Evolutionary conservation across 805 yeast species (phyloP).

Genomic region (Teunomyces lycoperdinae): DNA sequence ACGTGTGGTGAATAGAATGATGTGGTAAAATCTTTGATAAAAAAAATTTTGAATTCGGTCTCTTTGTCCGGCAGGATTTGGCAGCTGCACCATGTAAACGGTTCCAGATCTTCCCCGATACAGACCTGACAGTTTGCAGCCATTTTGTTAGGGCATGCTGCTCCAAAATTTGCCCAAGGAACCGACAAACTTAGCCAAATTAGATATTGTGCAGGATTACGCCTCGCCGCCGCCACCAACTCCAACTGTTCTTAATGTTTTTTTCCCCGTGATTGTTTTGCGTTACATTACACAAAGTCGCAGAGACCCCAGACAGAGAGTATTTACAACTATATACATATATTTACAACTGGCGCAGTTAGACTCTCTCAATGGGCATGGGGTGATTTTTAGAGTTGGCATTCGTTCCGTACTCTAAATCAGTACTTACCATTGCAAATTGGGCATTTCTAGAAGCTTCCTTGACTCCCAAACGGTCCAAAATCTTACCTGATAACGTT

Average conservation of each 20-base stretch:
- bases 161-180: background rate
- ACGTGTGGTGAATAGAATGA: too few species aligned
- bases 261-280: background rate
- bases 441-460: constrained; percentile 37
- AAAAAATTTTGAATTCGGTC: background rate
- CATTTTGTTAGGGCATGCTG: constrained; percentile 2
- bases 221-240: too few species aligned
- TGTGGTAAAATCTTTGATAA: background rate
- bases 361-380: constrained; percentile 42
- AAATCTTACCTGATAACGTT: constrained; percentile 47
- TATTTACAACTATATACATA: background rate
- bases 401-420: constrained; percentile 56
- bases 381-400: constrained; percentile 50
- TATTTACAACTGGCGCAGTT: background rate
- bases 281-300: background rate
- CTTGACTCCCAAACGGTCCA: constrained; percentile 63
- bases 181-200: too few species aligned
- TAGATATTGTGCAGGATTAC: background rate
- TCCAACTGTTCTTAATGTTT: background rate
- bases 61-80: too few species aligned
- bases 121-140: constrained; percentile 5
- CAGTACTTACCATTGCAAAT: constrained; percentile 54
- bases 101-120: constrained; percentile 3
- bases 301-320: background rate
- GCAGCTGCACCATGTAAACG: background rate